Evolutionary conservation across 768 basidiomycete genomes (phyloP).

Genomic region (Pleurotus pulmonarius): DNA sequence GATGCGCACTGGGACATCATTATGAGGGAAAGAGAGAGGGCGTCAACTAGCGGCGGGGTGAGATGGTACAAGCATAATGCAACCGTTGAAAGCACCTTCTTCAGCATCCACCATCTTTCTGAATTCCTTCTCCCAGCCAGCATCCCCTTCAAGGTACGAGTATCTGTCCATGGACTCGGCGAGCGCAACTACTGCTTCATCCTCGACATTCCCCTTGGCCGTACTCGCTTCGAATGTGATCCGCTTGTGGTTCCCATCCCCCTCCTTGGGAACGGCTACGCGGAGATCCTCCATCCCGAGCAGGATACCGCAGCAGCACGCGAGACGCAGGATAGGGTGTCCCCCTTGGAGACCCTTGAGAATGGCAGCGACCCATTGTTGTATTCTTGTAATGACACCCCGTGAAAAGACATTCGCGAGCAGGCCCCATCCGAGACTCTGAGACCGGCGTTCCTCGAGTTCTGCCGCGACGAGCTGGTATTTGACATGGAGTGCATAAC

Average conservation of each 20-base stretch:
- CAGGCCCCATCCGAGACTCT: constrained; percentile 23
- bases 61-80: not conserved
- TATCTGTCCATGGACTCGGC: constrained; percentile 74
- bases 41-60: constrained; percentile 27
- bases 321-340: constrained; percentile 56
- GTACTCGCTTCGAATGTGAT: constrained; percentile 10
- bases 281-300: constrained; percentile 59
- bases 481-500: constrained; percentile 57
- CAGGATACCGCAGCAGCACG: constrained; percentile 59
- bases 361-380: constrained; percentile 48
- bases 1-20: constrained; percentile 60
- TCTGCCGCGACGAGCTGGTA: constrained; percentile 36
- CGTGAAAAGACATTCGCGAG: constrained; percentile 31
- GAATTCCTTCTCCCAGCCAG: constrained; percentile 69
- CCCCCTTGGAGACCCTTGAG: constrained; percentile 65
- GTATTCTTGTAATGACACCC: constrained; percentile 35
- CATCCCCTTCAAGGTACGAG: constrained; percentile 21
- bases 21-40: constrained; percentile 48
- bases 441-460: constrained; percentile 23
- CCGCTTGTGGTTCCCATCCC: constrained; percentile 14
- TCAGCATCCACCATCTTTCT: constrained; percentile 33
- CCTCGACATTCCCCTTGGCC: constrained; percentile 42
- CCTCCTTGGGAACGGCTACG: constrained; percentile 21
- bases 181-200: constrained; percentile 63
- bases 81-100: constrained; percentile 29